A percentile compares a stretch with the other conserved stretches of the same genome.
These are phyloP conservation scores for Yarrowia hollandica DNA, from an alignment of 805 yeast species.

Conservation along the genomic window DNA sequence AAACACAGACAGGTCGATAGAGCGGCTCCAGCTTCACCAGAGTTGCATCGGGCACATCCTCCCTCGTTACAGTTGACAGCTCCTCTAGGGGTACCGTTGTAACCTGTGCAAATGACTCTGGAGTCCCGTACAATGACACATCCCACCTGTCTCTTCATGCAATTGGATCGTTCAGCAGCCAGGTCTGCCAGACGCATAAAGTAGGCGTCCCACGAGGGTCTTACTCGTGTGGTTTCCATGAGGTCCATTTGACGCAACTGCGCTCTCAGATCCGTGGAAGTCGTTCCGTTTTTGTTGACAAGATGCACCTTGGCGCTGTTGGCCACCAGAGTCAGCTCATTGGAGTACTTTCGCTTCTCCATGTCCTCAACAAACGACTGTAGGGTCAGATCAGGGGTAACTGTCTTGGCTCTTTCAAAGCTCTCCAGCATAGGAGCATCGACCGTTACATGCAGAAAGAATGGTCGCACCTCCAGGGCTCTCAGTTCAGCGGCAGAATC, in stretches of 20 bases:
- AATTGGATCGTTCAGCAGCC: slow-evolving; percentile 89
- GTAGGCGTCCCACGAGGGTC: slow-evolving; percentile 97
- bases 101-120: slow-evolving; percentile 92
- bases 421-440: slow-evolving; percentile 69
- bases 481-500: slow-evolving; percentile 39
- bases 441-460: slow-evolving; percentile 73
- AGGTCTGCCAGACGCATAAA: slow-evolving; percentile 91
- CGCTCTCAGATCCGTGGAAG: slow-evolving; percentile 44
- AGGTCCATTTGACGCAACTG: slow-evolving; percentile 48
- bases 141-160: slow-evolving; percentile 97
- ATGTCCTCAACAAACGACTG: slow-evolving; percentile 44
- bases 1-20: slow-evolving; percentile 85
- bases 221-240: slow-evolving; percentile 56
- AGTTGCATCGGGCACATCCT: slow-evolving; percentile 88
- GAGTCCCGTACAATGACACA: slow-evolving; percentile 87
- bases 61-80: slow-evolving; percentile 89
- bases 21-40: slow-evolving; percentile 63
- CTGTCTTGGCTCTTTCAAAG: slow-evolving; percentile 33
- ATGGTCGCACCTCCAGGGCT: slow-evolving; percentile 63
- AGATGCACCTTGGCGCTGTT: slow-evolving; percentile 58
- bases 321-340: slow-evolving; percentile 45
- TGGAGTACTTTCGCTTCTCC: slow-evolving; percentile 41
- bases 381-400: slow-evolving; percentile 31
- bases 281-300: slow-evolving; percentile 48
- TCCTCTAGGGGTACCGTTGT: slow-evolving; percentile 95